These are phyloP conservation scores for Dysphania ambrosioides DNA, from an alignment of 148 eudicot species.

Conservation along the genomic window DNA sequence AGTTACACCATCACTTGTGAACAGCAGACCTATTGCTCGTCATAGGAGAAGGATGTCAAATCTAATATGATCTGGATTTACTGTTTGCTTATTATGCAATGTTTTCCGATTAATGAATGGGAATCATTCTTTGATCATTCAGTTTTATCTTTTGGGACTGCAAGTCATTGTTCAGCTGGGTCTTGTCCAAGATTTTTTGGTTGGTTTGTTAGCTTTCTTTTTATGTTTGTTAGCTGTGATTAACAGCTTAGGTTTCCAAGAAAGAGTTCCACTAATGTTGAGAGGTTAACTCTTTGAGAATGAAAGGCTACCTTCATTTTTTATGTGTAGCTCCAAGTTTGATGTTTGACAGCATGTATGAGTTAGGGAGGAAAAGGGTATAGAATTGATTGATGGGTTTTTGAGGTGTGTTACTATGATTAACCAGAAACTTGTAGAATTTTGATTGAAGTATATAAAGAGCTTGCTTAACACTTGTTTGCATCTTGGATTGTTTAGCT, in stretches of 20 bases:
- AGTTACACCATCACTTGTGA: constrained; percentile 44
- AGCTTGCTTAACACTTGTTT: neutral
- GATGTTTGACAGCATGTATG: too few relatives aligned
- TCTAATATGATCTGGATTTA: constrained; percentile 20
- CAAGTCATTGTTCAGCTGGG: constrained; percentile 1
- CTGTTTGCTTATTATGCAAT: neutral
- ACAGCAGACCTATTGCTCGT: constrained; percentile 33
- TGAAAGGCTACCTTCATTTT: constrained; percentile 29
- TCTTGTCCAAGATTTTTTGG: constrained; percentile 16
- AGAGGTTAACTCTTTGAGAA: constrained; percentile 2
- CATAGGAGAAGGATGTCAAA: constrained; percentile 68
- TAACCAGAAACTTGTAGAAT: constrained; percentile 11
- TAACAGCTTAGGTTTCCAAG: constrained; percentile 14
- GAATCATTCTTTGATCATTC: constrained; percentile 10
- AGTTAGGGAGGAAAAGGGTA: constrained; percentile 6
- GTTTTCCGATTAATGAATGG: neutral
- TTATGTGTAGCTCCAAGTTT: constrained; percentile 22
- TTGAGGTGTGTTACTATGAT: constrained; percentile 6
- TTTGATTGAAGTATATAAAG: constrained; percentile 1
- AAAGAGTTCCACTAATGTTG: constrained; percentile 4
- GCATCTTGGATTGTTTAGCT: neutral
- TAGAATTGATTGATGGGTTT: constrained; percentile 20
- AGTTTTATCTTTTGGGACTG: constrained; percentile 8
- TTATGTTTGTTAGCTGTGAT: constrained; percentile 9
- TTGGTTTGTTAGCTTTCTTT: neutral